A percentile compares a stretch with the other conserved stretches of the same genome.
Conservation (phyloP, 306 rosid species). For the Prosopis cineraria region DNA sequence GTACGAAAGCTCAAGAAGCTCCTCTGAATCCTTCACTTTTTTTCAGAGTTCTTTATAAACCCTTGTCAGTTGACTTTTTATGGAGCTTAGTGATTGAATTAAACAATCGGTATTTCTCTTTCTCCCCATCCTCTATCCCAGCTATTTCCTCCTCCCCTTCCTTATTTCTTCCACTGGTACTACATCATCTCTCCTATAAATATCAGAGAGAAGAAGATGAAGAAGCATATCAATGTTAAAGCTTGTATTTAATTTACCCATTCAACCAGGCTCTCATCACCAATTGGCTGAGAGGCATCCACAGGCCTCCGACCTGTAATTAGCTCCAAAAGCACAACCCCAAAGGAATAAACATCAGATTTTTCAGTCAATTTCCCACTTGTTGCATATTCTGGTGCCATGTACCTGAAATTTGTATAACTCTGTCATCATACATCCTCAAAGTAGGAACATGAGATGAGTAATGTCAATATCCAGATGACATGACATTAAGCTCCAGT, state of each 20-base stretch:
- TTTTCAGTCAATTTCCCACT: slow-evolving; percentile 98
- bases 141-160: neutral
- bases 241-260: slow-evolving; percentile 65
- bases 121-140: neutral
- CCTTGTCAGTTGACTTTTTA: neutral
- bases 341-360: slow-evolving; percentile 96
- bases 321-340: slow-evolving; percentile 95
- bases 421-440: slow-evolving; percentile 35
- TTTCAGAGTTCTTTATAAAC: neutral
- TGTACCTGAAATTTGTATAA: slow-evolving; percentile 63
- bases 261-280: slow-evolving; percentile 98
- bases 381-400: slow-evolving; percentile 99
- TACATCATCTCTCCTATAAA: neutral
- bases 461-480: neutral
- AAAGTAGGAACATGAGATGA: neutral
- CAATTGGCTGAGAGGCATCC: slow-evolving; percentile 91
- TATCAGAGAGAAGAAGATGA: neutral
- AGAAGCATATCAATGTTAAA: slow-evolving; percentile 3
- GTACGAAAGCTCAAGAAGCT: neutral
- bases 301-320: slow-evolving; percentile 96
- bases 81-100: neutral
- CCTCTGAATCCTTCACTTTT: neutral
- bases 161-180: neutral
- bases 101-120: neutral
- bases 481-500: neutral